A percentile compares a stretch with the other conserved stretches of the same genome.
phyloP scores from a whole-genome alignment of 305 asterid species.

The Vinca major region DNA sequence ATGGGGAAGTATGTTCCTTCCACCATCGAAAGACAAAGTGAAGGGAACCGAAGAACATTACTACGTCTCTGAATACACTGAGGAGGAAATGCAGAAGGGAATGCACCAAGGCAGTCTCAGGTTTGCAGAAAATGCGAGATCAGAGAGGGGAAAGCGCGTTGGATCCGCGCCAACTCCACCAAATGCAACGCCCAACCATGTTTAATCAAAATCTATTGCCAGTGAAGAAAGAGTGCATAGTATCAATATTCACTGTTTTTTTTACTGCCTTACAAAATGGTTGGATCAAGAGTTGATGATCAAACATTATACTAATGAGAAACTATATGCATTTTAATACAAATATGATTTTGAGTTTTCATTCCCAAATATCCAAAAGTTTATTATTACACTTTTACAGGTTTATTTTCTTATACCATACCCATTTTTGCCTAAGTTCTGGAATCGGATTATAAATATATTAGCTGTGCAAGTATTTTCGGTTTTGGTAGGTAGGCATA shows the following conservation, averaged over 20 bases:
- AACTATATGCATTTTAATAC: background rate
- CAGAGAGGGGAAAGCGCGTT: conserved; percentile 33
- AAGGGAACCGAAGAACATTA: conserved; percentile 32
- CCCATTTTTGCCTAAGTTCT: background rate
- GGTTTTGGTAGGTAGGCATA: too few relatives aligned
- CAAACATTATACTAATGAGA: background rate
- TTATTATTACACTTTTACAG: too few relatives aligned
- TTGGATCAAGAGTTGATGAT: background rate
- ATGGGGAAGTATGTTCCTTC: conserved; percentile 43
- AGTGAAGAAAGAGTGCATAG: too few relatives aligned
- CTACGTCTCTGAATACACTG: conserved; percentile 24
- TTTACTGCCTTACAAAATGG: background rate
- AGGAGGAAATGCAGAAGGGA: conserved; percentile 31
- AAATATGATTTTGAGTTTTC: background rate
- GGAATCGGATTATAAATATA: background rate
- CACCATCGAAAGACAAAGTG: conserved; percentile 23
- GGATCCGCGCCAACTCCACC: conserved; percentile 27
- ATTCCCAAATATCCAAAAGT: background rate
- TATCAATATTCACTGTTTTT: too few relatives aligned
- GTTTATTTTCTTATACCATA: background rate
- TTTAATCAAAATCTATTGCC: conserved; percentile 9
- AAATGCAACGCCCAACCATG: conserved; percentile 20
- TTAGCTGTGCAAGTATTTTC: too few relatives aligned
- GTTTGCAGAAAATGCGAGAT: conserved; percentile 29
- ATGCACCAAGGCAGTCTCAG: conserved; percentile 34